These are phyloP conservation scores for Gregarina niphandrodes DNA, from an alignment of 169 alveolate genomes.

Conservation along the genomic window DNA sequence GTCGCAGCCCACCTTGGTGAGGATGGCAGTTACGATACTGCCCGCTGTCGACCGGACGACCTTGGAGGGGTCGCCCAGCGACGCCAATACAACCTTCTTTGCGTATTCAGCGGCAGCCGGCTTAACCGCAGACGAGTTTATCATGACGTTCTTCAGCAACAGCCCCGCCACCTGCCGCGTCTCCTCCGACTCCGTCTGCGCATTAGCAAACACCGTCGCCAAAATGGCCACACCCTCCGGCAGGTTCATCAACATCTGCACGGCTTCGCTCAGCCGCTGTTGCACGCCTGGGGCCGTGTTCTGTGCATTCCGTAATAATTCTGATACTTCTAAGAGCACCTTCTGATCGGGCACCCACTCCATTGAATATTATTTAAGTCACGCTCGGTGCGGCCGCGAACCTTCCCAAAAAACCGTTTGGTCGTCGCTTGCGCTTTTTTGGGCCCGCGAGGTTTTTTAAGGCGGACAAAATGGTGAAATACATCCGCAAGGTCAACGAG, in stretches of 20 bases:
- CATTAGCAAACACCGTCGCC: constrained; percentile 13
- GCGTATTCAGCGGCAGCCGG: constrained; percentile 16
- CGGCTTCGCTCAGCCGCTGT: constrained; percentile 14
- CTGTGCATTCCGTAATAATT: constrained; percentile 9
- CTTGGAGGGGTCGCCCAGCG: constrained; percentile 21
- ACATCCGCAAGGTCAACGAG: no score
- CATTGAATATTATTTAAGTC: no score
- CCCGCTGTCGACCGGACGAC: constrained; percentile 37
- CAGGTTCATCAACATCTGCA: constrained; percentile 14
- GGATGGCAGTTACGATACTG: constrained; percentile 30
- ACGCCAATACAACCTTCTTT: constrained; percentile 12
- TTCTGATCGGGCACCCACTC: constrained; percentile 20
- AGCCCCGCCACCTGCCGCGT: constrained; percentile 47
- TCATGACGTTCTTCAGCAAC: constrained; percentile 28
- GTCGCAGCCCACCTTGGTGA: constrained; percentile 32
- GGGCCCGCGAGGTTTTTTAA: no score
- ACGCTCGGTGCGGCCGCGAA: no score
- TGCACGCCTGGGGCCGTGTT: no score
- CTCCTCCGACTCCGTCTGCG: constrained; percentile 20
- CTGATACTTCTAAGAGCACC: constrained; percentile 10
- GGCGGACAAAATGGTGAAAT: no score
- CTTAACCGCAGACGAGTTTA: constrained; percentile 16
- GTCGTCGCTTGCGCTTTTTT: no score
- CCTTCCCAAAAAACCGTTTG: no score
- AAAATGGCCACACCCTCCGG: constrained; percentile 20